phyloP scores from a whole-genome alignment of 139 green algal genomes.

The Micractinium sp. region DNA sequence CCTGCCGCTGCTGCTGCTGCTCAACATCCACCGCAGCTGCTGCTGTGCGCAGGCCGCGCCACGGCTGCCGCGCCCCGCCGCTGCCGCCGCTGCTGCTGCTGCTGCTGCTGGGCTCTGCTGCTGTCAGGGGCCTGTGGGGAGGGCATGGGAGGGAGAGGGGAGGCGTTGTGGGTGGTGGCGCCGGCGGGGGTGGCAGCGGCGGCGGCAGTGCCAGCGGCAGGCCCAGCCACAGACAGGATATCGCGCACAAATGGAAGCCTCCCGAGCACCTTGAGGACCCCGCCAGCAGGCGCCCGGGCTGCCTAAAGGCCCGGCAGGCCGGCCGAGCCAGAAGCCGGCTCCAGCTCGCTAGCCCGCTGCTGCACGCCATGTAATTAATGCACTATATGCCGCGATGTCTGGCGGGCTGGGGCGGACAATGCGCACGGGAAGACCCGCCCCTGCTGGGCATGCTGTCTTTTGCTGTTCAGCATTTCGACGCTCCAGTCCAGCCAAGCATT shows the following conservation, averaged over 20 bases:
- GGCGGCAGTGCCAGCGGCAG: not conserved
- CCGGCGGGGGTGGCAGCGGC: not conserved
- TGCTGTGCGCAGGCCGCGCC: slow-evolving; percentile 6
- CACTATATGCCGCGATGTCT: not conserved
- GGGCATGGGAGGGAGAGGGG: not conserved
- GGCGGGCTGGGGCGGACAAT: not conserved
- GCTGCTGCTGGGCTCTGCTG: not conserved
- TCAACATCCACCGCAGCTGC: slow-evolving; percentile 1
- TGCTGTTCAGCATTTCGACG: not conserved
- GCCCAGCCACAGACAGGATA: not conserved
- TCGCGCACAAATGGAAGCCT: not conserved
- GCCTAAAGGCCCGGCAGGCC: not conserved
- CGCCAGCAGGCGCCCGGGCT: not conserved
- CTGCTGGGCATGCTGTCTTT: not conserved
- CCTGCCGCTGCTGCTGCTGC: not conserved
- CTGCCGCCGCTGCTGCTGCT: not conserved
- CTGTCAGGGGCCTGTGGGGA: not conserved
- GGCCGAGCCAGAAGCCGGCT: not conserved
- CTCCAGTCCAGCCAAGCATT: not conserved
- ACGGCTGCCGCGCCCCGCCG: not conserved
- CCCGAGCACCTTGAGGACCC: not conserved
- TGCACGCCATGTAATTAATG: not conserved
- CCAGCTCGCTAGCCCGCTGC: not conserved
- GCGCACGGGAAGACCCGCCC: no score
- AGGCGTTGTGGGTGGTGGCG: not conserved